Conservation (phyloP, 228 moss, liverwort and hornwort genomes). For the Sphagnum fallax region DNA sequence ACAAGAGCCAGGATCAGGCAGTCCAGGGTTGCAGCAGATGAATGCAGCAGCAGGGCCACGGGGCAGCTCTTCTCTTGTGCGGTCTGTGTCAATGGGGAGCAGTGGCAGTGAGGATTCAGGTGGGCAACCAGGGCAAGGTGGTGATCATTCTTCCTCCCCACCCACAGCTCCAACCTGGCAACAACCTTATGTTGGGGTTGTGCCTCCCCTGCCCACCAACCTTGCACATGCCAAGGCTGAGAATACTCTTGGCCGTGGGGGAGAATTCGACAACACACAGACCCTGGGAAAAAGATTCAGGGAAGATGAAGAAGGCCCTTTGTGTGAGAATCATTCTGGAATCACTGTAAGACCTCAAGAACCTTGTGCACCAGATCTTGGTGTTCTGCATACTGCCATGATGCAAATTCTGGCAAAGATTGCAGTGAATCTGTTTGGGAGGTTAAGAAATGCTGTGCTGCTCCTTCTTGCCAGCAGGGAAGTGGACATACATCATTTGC, state of each 20-base stretch:
- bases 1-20: conserved; percentile 14
- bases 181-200: conserved; percentile 63
- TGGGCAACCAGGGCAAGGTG: conserved; percentile 32
- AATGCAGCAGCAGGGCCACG: conserved; percentile 16
- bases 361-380: no score
- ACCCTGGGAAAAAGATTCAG: conserved; percentile 81
- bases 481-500: conserved; percentile 43
- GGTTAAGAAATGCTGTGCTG: no score
- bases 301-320: conserved; percentile 72
- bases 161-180: conserved; percentile 62
- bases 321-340: conserved; percentile 48
- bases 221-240: conserved; percentile 76
- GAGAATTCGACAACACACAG: conserved; percentile 51
- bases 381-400: no score
- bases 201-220: conserved; percentile 64
- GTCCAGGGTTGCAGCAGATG: conserved; percentile 12
- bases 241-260: conserved; percentile 61
- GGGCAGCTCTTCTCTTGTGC: conserved; percentile 34
- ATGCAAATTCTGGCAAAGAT: no score
- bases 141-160: conserved; percentile 45
- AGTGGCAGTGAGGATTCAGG: conserved; percentile 95
- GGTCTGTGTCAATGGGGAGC: conserved; percentile 85
- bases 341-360: conserved; percentile 32
- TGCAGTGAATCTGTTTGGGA: no score
- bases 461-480: conserved; percentile 44